Evolutionary conservation across 73 alveolate genomes (phyloP), one percentile per base, ranked within the genome.

Genomic region (Paraurostyla sp.): DNA sequence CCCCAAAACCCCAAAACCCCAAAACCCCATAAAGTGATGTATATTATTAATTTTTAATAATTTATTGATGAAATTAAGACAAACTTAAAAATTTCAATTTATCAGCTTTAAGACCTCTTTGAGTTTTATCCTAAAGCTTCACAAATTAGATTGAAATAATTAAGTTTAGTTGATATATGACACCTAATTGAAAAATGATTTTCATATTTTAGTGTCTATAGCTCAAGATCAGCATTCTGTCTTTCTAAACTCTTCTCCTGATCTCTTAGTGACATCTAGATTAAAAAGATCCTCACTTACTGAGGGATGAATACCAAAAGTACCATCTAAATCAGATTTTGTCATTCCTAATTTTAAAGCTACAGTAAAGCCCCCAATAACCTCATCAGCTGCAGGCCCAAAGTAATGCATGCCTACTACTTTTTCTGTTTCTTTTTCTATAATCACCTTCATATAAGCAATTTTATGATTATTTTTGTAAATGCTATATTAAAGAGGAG

Each of bases 271-370:
- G 33, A 88, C 91, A 35, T 93, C 93, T 33, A 97, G 59, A n/a
- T 92, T 94, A 18, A 94, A 96, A 71, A 98, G 88, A 78, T 98
- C 99, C 83, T 98, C 99, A 41, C 99, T 95, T 41, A 97, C 90
- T 3, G 99, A 96, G 35, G 99, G 99, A 89, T 98, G 99, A 41
- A 98, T 95, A 33, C 99, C 99, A 29, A 98, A 93, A 15, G 99
- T 89, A 56, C 69, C 71, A 90, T 98, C 98, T 23, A 98, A 83
- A 59, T 97, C 96, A 29, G 89, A 90, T 90, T 97, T 96, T 27
- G 96, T 97, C 91, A 97, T 86, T 46, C 99, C 99, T 76, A 96
- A 80, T 87, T 98, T 98, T 92, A 98, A 89, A 16, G 99, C 99
- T 23, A 97, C 99, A 27, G 97, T 96, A 87, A 92, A 95, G 51